These are phyloP conservation scores for Spergularia azorica DNA, from an alignment of 179 eudicot species.

Conservation along the genomic window DNA sequence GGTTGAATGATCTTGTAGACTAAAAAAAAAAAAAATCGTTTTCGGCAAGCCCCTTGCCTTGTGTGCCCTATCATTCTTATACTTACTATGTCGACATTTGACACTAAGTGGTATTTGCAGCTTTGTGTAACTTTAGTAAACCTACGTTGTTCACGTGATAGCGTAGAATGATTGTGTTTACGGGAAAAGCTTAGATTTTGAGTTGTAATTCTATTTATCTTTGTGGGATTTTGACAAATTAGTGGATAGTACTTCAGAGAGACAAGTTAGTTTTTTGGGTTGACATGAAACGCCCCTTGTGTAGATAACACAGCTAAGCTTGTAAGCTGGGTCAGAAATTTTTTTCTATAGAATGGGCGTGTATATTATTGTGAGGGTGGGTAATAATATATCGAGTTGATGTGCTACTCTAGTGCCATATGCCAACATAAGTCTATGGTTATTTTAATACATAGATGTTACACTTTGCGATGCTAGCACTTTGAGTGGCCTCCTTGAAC, in stretches of 20 bases:
- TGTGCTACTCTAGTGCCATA: too few relatives aligned
- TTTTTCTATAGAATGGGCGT: too few relatives aligned
- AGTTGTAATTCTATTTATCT: neutral
- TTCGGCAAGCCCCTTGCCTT: neutral
- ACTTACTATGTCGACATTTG: neutral
- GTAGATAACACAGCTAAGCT: too few relatives aligned
- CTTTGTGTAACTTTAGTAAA: neutral
- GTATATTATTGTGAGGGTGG: too few relatives aligned
- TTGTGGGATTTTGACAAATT: neutral
- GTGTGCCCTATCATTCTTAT: neutral
- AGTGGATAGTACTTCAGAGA: neutral
- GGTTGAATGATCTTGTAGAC: too few relatives aligned
- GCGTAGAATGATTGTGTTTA: neutral
- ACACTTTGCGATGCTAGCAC: too few relatives aligned
- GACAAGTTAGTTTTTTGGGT: neutral
- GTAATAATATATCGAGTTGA: too few relatives aligned
- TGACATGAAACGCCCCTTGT: neutral
- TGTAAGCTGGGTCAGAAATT: too few relatives aligned
- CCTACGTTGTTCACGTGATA: neutral
- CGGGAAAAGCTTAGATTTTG: neutral
- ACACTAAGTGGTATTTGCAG: neutral
- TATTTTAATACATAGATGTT: too few relatives aligned
- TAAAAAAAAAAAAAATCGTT: too few relatives aligned
- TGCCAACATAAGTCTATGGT: too few relatives aligned
- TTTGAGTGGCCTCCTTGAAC: neutral